Percentiles rank a stretch among this genome's conserved stretches.
phyloP scores from a whole-genome alignment of 1,139 yeast genomes.

The Tardiomyces blankii region DNA sequence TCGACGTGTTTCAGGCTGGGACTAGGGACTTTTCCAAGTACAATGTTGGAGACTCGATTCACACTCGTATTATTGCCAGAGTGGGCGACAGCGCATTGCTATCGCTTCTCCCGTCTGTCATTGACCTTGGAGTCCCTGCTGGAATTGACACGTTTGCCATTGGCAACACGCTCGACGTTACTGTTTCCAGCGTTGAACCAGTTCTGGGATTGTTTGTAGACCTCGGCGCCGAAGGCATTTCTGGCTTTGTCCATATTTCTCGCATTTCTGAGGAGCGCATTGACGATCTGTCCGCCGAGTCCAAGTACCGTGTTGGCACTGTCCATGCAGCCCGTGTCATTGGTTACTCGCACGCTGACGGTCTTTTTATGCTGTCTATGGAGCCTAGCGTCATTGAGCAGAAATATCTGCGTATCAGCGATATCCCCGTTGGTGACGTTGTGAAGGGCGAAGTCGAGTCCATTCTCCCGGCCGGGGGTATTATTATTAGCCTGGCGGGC shows the following conservation, averaged over 20 bases:
- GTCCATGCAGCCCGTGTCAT: conserved; percentile 67
- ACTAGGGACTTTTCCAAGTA: conserved; percentile 29
- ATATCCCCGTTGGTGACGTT: conserved; percentile 65
- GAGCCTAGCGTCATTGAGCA: conserved; percentile 54
- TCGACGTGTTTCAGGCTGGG: conserved; percentile 57
- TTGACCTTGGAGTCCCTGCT: conserved; percentile 17
- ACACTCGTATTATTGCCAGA: conserved; percentile 23
- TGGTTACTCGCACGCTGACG: conserved; percentile 59
- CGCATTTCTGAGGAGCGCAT: conserved; percentile 44
- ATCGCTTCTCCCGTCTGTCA: conserved; percentile 50
- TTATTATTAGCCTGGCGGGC: conserved; percentile 52
- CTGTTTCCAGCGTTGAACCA: conserved; percentile 42
- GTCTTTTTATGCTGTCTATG: conserved; percentile 53
- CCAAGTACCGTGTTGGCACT: conserved; percentile 45
- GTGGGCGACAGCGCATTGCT: conserved; percentile 33
- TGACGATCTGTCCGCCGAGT: conserved; percentile 28
- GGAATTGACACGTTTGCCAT: conserved; percentile 55
- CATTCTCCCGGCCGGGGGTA: conserved; percentile 61
- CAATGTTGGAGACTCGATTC: conserved; percentile 41
- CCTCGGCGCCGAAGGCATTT: conserved; percentile 30
- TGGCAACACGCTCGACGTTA: conserved; percentile 54
- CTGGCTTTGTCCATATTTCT: conserved; percentile 43
- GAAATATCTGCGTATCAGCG: conserved; percentile 53
- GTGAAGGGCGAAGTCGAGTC: conserved; percentile 47
- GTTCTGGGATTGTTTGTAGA: conserved; percentile 27